Conservation (phyloP, 164 flowering plant genomes). For the Sedum album region DNA sequence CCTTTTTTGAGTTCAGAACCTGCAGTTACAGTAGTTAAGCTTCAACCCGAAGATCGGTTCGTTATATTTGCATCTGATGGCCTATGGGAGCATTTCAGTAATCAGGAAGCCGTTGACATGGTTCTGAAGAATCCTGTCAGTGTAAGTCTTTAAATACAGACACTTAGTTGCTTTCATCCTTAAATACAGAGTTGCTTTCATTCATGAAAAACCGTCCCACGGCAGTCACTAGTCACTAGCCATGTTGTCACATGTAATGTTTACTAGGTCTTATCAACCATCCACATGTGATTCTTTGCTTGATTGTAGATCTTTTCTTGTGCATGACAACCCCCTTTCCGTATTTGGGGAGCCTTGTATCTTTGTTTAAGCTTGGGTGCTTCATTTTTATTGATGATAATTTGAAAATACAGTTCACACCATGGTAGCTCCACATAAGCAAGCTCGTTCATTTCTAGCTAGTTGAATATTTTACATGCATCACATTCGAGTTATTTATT, state of each 20-base stretch:
- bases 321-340: neutral
- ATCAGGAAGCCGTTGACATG: conserved; percentile 7
- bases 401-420: neutral
- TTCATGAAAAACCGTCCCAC: neutral
- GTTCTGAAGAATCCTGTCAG: conserved; percentile 4
- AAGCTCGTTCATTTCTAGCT: neutral
- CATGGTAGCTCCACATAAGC: neutral
- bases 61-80: conserved; percentile 5
- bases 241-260: neutral
- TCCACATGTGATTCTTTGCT: neutral
- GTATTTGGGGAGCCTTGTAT: too few species aligned
- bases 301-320: neutral
- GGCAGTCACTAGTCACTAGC: neutral
- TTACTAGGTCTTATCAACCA: neutral
- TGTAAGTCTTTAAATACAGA: conserved; percentile 4
- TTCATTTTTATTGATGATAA: neutral
- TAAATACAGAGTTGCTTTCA: neutral
- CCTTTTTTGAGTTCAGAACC: neutral
- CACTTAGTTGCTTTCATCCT: neutral
- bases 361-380: neutral
- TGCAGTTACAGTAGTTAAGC: conserved; percentile 2
- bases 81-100: conserved; percentile 6
- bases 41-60: conserved; percentile 1
- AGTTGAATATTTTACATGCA: neutral
- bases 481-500: too few species aligned